Evolutionary conservation across 805 yeast species (phyloP), one percentile per base, ranked within the genome.

Genomic region (Lipomyces oligophaga): DNA sequence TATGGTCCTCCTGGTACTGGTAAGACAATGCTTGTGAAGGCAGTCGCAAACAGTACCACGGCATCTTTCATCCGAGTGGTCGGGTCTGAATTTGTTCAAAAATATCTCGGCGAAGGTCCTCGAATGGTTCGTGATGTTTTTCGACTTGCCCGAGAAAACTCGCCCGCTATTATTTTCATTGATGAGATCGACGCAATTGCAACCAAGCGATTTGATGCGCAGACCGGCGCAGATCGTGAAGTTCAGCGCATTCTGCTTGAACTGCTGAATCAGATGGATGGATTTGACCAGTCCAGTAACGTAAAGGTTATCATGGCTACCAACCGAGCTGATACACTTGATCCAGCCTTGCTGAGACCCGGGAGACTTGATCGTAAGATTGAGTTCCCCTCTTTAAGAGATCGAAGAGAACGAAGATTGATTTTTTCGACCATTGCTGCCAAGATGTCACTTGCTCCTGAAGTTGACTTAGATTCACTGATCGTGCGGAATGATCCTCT

Each of bases 1-100:
- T 93, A 93, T 68, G 99, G 99, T n/a, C 97, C 98, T 8, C 99
- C 99, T 38, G 99, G 99, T 66, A 93, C 98, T 1, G 99, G 99
- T 62, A 93, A 93, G 68, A 93, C 99, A 19, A 89, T 93, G 97
- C 77, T 93, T 64, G 99, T 93, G 39, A 93, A 93, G 68, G 98
- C 99, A 0, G 99, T 93, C 38, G 99, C 99, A 10, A 90, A 93
- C 69, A 81, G 90, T 47, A 83, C 97, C 3, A 85, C 95, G 1
- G 98, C 98, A 2, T 77, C 96, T 4, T 93, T 93, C 62, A 93
- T 93, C 59, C 85, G 97, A 66, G 96, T 93, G 25, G 93, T 87
- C 60, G 98, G 98, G 53, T 90, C 97, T 1, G 99, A 93, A 67
- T 93, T 93, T 63, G 98, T 93, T 45, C 98, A 93, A 66, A 93